These are phyloP conservation scores for Solanum stenotomum DNA, from an alignment of 257 asterid genomes.

Conservation along the genomic window DNA sequence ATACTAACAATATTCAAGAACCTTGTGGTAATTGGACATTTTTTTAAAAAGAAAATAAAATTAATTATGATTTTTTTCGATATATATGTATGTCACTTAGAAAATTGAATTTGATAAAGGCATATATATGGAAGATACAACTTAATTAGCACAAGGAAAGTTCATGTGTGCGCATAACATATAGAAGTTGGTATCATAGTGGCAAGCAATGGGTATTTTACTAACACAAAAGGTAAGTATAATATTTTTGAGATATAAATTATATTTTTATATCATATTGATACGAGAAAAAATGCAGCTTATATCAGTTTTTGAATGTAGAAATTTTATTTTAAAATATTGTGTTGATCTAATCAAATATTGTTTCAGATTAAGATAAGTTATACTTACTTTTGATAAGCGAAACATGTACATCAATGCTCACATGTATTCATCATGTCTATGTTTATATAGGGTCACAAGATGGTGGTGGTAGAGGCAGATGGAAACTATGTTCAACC, in stretches of 20 bases:
- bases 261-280: too few species aligned
- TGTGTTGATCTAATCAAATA: not conserved
- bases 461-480: slow-evolving; percentile 67
- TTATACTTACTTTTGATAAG: not conserved
- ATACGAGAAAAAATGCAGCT: too few species aligned
- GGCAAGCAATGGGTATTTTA: not conserved
- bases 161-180: not conserved
- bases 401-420: not conserved
- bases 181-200: not conserved
- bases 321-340: not conserved
- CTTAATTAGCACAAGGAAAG: not conserved
- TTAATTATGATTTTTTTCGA: not conserved
- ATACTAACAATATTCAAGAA: not conserved
- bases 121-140: too few species aligned
- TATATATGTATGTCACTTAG: not conserved
- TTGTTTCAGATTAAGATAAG: too few species aligned
- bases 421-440: not conserved
- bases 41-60: too few species aligned
- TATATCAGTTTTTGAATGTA: too few species aligned
- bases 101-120: not conserved
- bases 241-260: too few species aligned
- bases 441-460: slow-evolving; percentile 40
- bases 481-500: slow-evolving; percentile 77
- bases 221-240: not conserved
- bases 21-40: not conserved